These are phyloP conservation scores for Umbilicus rupestris DNA, from an alignment of 164 flowering plant genomes.

Conservation along the genomic window DNA sequence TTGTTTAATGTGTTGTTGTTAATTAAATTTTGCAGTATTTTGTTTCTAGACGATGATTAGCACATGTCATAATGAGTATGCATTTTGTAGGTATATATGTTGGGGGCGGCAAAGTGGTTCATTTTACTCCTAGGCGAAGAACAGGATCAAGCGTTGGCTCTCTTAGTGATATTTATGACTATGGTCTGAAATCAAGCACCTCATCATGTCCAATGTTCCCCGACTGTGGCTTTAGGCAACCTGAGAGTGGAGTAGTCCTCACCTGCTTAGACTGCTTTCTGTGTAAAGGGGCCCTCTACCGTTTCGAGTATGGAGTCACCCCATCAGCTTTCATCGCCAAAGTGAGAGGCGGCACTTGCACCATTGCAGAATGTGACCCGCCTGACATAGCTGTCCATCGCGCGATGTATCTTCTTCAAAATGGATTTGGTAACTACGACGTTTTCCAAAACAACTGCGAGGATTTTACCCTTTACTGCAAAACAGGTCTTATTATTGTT, in stretches of 20 bases:
- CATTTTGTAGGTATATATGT: conserved; percentile 50
- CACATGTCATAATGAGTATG: neutral
- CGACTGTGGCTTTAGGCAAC: conserved; percentile 86
- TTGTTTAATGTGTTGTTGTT: neutral
- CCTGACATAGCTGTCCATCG: conserved; percentile 63
- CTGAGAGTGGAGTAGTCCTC: conserved; percentile 80
- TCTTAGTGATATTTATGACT: conserved; percentile 12
- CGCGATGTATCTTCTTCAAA: conserved; percentile 91
- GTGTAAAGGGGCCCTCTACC: conserved; percentile 54
- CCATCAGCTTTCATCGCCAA: conserved; percentile 67
- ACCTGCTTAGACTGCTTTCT: conserved; percentile 94
- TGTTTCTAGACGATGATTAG: neutral
- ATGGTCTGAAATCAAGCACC: conserved; percentile 23
- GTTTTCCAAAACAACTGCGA: conserved; percentile 89
- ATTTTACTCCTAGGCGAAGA: conserved; percentile 54
- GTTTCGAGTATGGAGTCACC: conserved; percentile 70
- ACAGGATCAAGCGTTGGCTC: conserved; percentile 20
- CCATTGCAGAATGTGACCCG: conserved; percentile 75
- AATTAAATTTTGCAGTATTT: neutral
- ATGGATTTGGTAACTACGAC: conserved; percentile 91
- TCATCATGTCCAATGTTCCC: conserved; percentile 58
- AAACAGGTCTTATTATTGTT: conserved; percentile 69
- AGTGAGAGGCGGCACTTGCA: conserved; percentile 96
- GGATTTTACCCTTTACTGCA: conserved; percentile 90
- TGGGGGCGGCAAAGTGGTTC: conserved; percentile 86